phyloP scores from a whole-genome alignment of 164 flowering plant genomes.

The Nelumbo lutea region DNA sequence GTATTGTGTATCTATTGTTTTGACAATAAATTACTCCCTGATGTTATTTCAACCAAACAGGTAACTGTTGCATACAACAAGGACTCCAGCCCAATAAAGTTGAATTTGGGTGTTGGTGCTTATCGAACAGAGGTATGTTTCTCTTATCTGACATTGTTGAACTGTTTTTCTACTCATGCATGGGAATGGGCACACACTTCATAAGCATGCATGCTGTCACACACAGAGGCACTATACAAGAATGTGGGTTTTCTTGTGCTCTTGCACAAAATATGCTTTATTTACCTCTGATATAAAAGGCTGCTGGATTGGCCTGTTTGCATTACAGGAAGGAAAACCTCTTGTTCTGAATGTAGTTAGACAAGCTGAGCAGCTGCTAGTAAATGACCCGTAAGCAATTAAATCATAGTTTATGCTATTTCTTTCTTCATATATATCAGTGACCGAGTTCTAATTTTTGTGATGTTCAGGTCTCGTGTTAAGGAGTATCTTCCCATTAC shows the following conservation, averaged over 20 bases:
- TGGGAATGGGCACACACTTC: no score
- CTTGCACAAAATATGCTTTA: no score
- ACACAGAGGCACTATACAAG: no score
- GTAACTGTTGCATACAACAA: constrained; percentile 99
- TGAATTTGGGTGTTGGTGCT: constrained; percentile 99
- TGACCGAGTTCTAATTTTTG: not conserved
- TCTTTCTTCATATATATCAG: not conserved
- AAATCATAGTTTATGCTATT: not conserved
- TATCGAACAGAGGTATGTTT: constrained; percentile 85
- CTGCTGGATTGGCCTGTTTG: not conserved
- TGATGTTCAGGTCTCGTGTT: constrained; percentile 51
- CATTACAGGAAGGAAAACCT: constrained; percentile 88
- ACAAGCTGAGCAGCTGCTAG: constrained; percentile 67
- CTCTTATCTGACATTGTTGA: not conserved
- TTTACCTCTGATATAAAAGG: not conserved
- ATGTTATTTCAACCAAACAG: constrained; percentile 27
- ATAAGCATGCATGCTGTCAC: no score
- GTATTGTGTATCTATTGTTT: no score
- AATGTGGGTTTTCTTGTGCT: no score
- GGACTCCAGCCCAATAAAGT: constrained; percentile 80
- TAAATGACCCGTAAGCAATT: constrained; percentile 53
- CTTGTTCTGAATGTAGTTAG: constrained; percentile 91
- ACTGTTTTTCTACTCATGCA: not conserved
- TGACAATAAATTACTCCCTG: not conserved
- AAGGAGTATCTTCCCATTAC: constrained; percentile 91